A percentile compares a stretch with the other conserved stretches of the same genome.
Evolutionary conservation across 2,329 filamentous ascomycete species (phyloP).

Genomic region (Botrytis squamosa): DNA sequence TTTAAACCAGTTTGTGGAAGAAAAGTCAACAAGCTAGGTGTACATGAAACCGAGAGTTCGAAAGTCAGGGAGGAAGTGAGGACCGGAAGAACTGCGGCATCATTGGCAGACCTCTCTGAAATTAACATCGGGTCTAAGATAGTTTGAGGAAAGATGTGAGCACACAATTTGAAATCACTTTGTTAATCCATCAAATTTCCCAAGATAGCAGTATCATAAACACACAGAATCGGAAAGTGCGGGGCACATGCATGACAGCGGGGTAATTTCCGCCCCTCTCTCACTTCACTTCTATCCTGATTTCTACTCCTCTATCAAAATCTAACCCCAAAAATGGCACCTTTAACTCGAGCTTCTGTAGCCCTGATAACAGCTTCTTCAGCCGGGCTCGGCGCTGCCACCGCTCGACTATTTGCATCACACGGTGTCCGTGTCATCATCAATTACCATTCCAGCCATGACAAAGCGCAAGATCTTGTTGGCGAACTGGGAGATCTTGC

Average conservation of each 20-base stretch:
- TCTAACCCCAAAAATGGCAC: background rate
- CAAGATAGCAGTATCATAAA: background rate
- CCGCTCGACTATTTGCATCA: constrained; percentile 64
- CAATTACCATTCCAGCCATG: constrained; percentile 66
- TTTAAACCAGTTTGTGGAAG: too few species aligned
- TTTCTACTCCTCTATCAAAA: background rate
- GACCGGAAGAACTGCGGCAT: background rate
- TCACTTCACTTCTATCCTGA: background rate
- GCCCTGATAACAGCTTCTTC: constrained; percentile 52
- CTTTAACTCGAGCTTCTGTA: constrained; percentile 25
- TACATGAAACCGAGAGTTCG: too few species aligned
- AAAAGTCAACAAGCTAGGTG: too few species aligned
- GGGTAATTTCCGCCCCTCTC: background rate
- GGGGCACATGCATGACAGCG: background rate
- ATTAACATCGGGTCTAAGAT: background rate
- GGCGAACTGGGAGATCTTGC: constrained; percentile 47
- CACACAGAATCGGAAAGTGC: background rate
- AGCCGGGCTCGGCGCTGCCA: constrained; percentile 69
- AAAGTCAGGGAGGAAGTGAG: background rate
- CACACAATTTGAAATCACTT: background rate
- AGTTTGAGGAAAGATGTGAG: background rate
- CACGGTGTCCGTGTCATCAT: constrained; percentile 69
- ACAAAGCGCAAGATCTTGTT: constrained; percentile 59
- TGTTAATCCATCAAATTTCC: background rate
- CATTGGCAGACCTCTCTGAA: background rate